Evolutionary conservation across 2,329 filamentous ascomycete species (phyloP).

Genomic region (Ophiostoma montium): DNA sequence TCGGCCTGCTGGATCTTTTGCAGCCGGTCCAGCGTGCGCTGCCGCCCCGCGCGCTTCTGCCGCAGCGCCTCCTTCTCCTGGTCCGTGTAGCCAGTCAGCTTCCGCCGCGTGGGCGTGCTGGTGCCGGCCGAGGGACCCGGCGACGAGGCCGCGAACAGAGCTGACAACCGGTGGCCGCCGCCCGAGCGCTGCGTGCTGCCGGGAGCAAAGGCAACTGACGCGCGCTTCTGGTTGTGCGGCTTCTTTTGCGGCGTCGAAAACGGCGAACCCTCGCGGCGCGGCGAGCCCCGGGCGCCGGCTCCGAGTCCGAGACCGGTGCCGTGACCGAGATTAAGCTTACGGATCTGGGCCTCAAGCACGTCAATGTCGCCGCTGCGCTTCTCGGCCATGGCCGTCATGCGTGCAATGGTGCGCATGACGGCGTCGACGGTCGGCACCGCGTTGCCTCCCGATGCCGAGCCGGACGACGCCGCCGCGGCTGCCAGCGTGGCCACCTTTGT

Average conservation of each 20-base stretch:
- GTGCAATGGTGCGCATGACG: conserved; percentile 77
- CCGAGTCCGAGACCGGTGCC: conserved; percentile 13
- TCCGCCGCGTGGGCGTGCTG: conserved; percentile 41
- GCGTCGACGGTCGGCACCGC: conserved; percentile 75
- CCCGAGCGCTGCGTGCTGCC: conserved; percentile 21
- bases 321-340: conserved; percentile 50
- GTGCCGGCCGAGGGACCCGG: conserved; percentile 16
- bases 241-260: conserved; percentile 27
- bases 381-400: conserved; percentile 87
- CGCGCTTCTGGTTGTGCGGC: conserved; percentile 19
- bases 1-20: conserved; percentile 29
- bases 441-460: conserved; percentile 34
- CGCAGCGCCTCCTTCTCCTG: conserved; percentile 44
- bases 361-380: conserved; percentile 84
- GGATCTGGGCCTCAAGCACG: conserved; percentile 75
- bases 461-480: conserved; percentile 30
- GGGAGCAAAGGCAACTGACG: conserved; percentile 21
- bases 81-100: conserved; percentile 44
- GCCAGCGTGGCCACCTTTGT: conserved; percentile 54
- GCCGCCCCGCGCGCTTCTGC: conserved; percentile 32
- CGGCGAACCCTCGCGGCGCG: conserved; percentile 24
- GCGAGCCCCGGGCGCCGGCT: background rate
- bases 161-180: conserved; percentile 25
- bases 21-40: conserved; percentile 14
- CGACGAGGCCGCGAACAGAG: conserved; percentile 19